Evolutionary conservation across 257 asterid species (phyloP), one percentile per base, ranked within the genome.

Genomic region (Leonotis leonurus): DNA sequence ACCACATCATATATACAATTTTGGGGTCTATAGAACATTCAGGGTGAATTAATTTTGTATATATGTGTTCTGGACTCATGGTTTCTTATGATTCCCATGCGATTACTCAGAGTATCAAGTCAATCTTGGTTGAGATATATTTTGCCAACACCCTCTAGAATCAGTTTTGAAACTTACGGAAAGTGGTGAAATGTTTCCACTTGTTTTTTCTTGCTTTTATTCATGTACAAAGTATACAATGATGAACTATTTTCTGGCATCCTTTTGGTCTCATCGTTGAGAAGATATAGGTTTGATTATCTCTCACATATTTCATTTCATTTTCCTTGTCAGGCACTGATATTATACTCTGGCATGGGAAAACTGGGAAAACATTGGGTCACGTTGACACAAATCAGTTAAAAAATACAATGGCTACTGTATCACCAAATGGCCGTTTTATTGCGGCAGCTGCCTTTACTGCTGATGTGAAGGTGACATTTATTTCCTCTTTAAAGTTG

Each of bases 401-500:
- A 4, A 93, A 87, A 79, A 93, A 93, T 54, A 87, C 84, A 68
- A 93, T 93, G 99, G 99, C 99, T 69, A 75, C 92, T 16, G 51
- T 89, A 64, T 89, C 99, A 78, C 95, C 96, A 62, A 81, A 93
- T 80, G 99, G 97, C 9, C 95, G 99, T 67, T 93, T 93, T 68
- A 81, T 93, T 68, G 97, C 99, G 25, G 99, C 97, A 12, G 99
- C 99, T 76, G 99, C 99, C 68, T 93, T 93, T 70, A 89, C 99
- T 55, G 97, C 99, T 72, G 99, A 93, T 73, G 99, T 93, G 65
- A 93, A 93, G 97, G 99, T 93, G 62, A 53, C 14, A 46, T 17
- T 57, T 68, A 62, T 49, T 64, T 62, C 54, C 44, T 20, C n/a
- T 43, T 13, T 43, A 49, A 8, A 22, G 20, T 20, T 22, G 10